Base-by-base conservation (phyloP, 306 rosid species). In the Prunus mongolica region DNA sequence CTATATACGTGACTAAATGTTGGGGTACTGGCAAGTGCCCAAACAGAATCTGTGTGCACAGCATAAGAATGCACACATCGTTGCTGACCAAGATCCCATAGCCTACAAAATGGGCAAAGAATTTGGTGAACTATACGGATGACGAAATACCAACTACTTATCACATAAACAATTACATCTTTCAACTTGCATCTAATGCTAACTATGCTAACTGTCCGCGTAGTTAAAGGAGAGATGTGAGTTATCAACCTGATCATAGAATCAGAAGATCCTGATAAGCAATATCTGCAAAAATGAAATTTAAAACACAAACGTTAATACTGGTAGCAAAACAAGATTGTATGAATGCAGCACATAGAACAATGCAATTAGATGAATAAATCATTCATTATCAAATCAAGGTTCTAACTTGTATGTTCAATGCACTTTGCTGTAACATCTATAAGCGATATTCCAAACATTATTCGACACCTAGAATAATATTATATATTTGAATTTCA, bases 71-170 rank as follows among this genome's bases (percentile, higher is more conserved):
- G 99, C 81, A 96, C 79, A 76, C 99, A 96, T 76, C 99, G 89
- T 79, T 96, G 99, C 89, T 92, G 97, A 79, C 98, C 97, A 83
- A 96, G 92, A 91, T 96, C 99, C 99, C 99, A 96, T 44, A 96
- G 92, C 82, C 99, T 96, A 73, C 57, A 67, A 82, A 82, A 80
- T 30, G 77, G 70, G 84, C 65, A 75, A 74, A 52, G 62, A 71
- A 32, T 67, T 71, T 45, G 52, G 69, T 83, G 68, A 76, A 79
- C 75, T 45, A 45, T 52, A 30, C 13, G 52, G 18, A 25, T 24
- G 32, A 65, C 25, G 54, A 82, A 57, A 76, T 32, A 56, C 58
- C 41, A 60, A 69, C 15, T 44, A 41, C 69, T 50, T 30, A 52
- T 57, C 56, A 41, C 60, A 75, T n/a, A 67, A 65, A n/a, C 4